Evolutionary conservation across 2,329 filamentous ascomycete genomes (phyloP).

Genomic region (Nemania abortiva): DNA sequence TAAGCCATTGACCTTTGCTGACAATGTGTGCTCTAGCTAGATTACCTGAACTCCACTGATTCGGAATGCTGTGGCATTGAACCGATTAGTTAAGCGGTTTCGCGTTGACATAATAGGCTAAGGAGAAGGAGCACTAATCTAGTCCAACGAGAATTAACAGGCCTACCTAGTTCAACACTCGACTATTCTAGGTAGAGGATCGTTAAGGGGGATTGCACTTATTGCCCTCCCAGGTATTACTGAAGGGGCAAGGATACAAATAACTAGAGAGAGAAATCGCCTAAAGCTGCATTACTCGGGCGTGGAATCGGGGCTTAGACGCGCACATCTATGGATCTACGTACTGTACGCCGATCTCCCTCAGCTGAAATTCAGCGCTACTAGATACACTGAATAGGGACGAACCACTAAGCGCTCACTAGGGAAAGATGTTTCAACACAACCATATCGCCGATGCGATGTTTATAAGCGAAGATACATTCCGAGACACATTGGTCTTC

Average conservation of each 20-base stretch:
- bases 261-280: too few species aligned
- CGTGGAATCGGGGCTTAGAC: not conserved
- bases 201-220: not conserved
- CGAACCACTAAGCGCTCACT: not conserved
- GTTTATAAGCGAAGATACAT: not conserved
- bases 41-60: not conserved
- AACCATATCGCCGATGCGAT: not conserved
- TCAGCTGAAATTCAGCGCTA: slow-evolving; percentile 22
- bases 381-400: not conserved
- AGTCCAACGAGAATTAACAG: not conserved
- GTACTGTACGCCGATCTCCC: not conserved
- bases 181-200: not conserved
- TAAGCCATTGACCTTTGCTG: not conserved
- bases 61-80: not conserved
- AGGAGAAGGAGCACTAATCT: not conserved
- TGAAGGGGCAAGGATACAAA: too few species aligned
- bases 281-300: not conserved
- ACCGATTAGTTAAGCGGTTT: slow-evolving; percentile 2
- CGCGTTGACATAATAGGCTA: not conserved
- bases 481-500: slow-evolving; percentile 1
- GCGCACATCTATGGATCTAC: not conserved
- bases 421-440: not conserved
- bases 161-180: not conserved
- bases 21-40: not conserved
- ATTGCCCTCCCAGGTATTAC: not conserved